Conservation (phyloP, 129 eudicot species). For the Silybum marianum region DNA sequence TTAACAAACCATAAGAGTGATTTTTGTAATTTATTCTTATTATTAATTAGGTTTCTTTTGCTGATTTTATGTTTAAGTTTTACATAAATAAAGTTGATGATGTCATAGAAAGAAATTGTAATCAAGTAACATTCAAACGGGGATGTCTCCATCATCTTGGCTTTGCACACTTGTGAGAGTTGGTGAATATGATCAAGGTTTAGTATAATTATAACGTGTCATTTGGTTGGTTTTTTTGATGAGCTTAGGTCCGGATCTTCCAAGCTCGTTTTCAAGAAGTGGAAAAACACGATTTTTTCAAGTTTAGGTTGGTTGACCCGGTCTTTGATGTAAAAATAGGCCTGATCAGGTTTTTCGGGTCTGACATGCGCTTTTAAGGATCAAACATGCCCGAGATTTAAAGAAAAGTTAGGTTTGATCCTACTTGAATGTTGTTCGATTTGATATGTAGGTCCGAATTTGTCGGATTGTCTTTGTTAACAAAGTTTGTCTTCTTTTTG, state of each 20-base stretch:
- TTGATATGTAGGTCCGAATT: not conserved
- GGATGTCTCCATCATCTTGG: not conserved
- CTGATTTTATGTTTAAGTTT: not conserved
- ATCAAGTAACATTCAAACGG: not conserved
- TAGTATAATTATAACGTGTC: not conserved
- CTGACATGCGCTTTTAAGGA: not conserved
- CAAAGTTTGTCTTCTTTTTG: not conserved
- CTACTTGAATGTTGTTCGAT: not conserved
- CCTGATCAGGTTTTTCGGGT: not conserved
- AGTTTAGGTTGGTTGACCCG: not conserved
- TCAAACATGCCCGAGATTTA: not conserved
- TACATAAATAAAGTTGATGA: not conserved
- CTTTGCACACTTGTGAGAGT: not conserved
- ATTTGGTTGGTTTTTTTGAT: slow-evolving; percentile 7
- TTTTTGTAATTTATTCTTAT: not conserved
- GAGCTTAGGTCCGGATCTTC: not conserved
- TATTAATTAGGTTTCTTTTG: not conserved
- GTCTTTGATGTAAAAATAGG: not conserved
- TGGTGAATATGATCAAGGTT: not conserved
- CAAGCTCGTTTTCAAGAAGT: not conserved
- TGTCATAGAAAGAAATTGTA: not conserved
- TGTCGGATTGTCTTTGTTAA: not conserved
- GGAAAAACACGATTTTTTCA: not conserved
- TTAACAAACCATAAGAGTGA: not conserved
- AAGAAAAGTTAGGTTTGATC: not conserved